These are phyloP conservation scores for Porpolomopsis calyptriformis DNA, from an alignment of 768 basidiomycete species.

Conservation along the genomic window DNA sequence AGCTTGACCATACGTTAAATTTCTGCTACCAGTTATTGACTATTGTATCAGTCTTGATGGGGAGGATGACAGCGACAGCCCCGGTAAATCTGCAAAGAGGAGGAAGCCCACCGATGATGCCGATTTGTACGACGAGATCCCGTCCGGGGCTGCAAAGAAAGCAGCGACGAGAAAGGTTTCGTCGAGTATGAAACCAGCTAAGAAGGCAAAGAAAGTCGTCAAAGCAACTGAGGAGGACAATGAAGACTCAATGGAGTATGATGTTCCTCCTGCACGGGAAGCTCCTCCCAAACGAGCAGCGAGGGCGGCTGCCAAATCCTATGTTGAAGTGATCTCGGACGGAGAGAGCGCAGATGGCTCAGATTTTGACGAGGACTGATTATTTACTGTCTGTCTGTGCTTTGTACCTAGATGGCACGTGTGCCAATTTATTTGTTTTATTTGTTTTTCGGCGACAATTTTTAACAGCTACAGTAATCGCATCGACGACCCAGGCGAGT, in stretches of 20 bases:
- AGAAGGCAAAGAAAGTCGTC: slow-evolving; percentile 28
- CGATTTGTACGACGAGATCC: slow-evolving; percentile 53
- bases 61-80: slow-evolving; percentile 27
- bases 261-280: slow-evolving; percentile 31
- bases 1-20: slow-evolving; percentile 10
- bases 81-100: slow-evolving; percentile 40
- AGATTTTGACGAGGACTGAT: slow-evolving; percentile 36
- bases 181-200: slow-evolving; percentile 50
- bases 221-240: slow-evolving; percentile 35
- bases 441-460: no score
- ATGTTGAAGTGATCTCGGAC: slow-evolving; percentile 48
- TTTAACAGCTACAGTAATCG: no score
- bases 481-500: no score
- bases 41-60: slow-evolving; percentile 23
- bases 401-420: no score
- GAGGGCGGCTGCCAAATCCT: slow-evolving; percentile 43
- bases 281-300: slow-evolving; percentile 39
- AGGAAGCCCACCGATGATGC: slow-evolving; percentile 41
- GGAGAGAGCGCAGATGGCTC: slow-evolving; percentile 37
- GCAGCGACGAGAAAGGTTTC: slow-evolving; percentile 39
- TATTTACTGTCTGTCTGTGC: no score
- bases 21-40: neutral
- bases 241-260: slow-evolving; percentile 32
- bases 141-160: slow-evolving; percentile 29
- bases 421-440: no score